These are phyloP conservation scores for Irpex sp. DNA, from an alignment of 1,284 basidiomycete genomes.

Conservation along the genomic window DNA sequence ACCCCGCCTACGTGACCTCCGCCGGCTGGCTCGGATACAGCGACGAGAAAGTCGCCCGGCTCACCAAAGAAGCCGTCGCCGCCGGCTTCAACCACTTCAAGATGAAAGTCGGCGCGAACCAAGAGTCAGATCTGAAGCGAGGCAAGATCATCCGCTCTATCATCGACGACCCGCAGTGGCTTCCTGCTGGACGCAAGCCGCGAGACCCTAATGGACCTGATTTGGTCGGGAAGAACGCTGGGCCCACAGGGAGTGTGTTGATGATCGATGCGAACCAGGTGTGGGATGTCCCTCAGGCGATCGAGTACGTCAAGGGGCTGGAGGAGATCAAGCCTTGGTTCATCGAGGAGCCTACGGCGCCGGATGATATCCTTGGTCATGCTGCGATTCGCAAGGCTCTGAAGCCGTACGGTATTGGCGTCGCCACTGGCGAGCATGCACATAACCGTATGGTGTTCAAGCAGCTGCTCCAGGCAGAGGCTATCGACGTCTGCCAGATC, in stretches of 20 bases:
- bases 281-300: constrained; percentile 92
- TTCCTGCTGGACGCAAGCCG: constrained; percentile 51
- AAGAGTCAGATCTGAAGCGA: constrained; percentile 81
- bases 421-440: constrained; percentile 95
- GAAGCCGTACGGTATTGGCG: constrained; percentile 83
- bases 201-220: constrained; percentile 66
- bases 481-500: constrained; percentile 95
- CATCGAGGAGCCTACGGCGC: constrained; percentile 94
- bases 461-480: constrained; percentile 89
- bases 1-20: constrained; percentile 93
- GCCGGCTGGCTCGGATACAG: constrained; percentile 92
- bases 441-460: constrained; percentile 98
- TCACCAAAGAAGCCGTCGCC: constrained; percentile 83
- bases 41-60: constrained; percentile 85
- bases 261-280: constrained; percentile 99
- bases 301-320: constrained; percentile 86
- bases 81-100: constrained; percentile 96
- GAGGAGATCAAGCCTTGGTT: constrained; percentile 93
- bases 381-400: constrained; percentile 79
- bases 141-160: constrained; percentile 88
- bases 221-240: constrained; percentile 86
- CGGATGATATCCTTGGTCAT: constrained; percentile 87
- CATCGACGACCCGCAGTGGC: constrained; percentile 85
- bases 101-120: constrained; percentile 92
- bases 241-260: constrained; percentile 88